phyloP scores from a whole-genome alignment of 768 basidiomycete species.

The Sporobolomyces roseus region DNA sequence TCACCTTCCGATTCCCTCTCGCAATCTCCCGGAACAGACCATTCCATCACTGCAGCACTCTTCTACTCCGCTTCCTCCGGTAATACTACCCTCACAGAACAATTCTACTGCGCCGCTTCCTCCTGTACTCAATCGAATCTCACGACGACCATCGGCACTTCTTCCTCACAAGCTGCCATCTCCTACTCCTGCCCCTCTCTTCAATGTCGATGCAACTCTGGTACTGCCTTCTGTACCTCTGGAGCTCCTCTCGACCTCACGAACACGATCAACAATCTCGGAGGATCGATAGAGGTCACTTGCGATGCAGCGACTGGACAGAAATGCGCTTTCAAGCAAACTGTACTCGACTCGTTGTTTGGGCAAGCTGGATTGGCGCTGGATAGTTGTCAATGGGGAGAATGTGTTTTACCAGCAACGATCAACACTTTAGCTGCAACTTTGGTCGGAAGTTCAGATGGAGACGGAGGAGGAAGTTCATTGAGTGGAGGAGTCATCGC shows the following conservation, averaged over 20 bases:
- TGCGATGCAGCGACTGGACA: constrained; percentile 58
- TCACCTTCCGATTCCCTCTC: constrained; percentile 66
- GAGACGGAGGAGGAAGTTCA: constrained; percentile 51
- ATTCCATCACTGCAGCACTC: constrained; percentile 52
- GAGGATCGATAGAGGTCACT: constrained; percentile 63
- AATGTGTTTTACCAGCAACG: constrained; percentile 77
- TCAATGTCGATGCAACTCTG: constrained; percentile 65
- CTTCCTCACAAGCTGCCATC: constrained; percentile 50
- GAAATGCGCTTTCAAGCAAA: constrained; percentile 73
- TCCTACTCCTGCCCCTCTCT: constrained; percentile 72
- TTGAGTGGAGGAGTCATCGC: constrained; percentile 81
- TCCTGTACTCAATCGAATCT: constrained; percentile 63
- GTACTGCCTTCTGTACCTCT: constrained; percentile 71
- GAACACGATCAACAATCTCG: constrained; percentile 61
- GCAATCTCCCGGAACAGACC: constrained; percentile 50
- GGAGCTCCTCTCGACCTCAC: constrained; percentile 37
- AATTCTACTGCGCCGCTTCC: constrained; percentile 77
- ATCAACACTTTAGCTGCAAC: constrained; percentile 57
- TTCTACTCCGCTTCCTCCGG: constrained; percentile 31
- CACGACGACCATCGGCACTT: constrained; percentile 20
- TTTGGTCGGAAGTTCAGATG: constrained; percentile 23
- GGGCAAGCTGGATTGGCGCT: constrained; percentile 69
- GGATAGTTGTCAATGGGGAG: constrained; percentile 73
- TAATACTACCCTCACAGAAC: constrained; percentile 62
- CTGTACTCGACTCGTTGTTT: constrained; percentile 63